Evolutionary conservation across 169 alveolate species (phyloP).

Genomic region (Babesia bovis): DNA sequence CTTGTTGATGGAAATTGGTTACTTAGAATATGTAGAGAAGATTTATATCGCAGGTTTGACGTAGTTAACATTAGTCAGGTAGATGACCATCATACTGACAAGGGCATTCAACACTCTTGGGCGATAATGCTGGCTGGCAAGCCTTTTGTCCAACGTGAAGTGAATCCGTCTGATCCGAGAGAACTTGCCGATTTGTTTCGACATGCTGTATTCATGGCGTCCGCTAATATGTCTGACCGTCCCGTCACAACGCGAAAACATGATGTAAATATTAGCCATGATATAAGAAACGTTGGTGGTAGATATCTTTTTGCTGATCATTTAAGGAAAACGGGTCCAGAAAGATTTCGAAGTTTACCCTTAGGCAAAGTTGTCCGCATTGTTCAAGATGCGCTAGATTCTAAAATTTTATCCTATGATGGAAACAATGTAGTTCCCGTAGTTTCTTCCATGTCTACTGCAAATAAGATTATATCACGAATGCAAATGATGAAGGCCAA

Average conservation of each 20-base stretch:
- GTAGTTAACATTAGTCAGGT: slow-evolving; percentile 6
- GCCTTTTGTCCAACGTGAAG: slow-evolving; percentile 17
- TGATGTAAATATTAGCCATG: not conserved
- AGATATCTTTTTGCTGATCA: slow-evolving; percentile 73
- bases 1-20: slow-evolving; percentile 26
- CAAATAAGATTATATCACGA: slow-evolving; percentile 9
- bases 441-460: slow-evolving; percentile 58
- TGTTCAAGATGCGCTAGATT: slow-evolving; percentile 68
- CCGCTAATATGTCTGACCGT: not conserved
- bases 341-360: slow-evolving; percentile 62
- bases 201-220: slow-evolving; percentile 14
- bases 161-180: slow-evolving; percentile 1
- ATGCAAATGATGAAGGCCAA: not conserved
- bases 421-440: slow-evolving; percentile 72
- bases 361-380: slow-evolving; percentile 70
- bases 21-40: slow-evolving; percentile 27
- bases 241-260: not conserved
- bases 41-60: slow-evolving; percentile 20
- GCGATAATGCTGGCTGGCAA: slow-evolving; percentile 37
- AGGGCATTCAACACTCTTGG: slow-evolving; percentile 35
- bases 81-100: not conserved
- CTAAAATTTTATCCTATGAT: slow-evolving; percentile 62
- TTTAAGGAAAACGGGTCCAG: slow-evolving; percentile 68
- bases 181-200: slow-evolving; percentile 13
- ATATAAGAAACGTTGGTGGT: slow-evolving; percentile 58